These are phyloP conservation scores for Globisporangium spiculum DNA, from an alignment of 352 stramenopile species.

Conservation along the genomic window DNA sequence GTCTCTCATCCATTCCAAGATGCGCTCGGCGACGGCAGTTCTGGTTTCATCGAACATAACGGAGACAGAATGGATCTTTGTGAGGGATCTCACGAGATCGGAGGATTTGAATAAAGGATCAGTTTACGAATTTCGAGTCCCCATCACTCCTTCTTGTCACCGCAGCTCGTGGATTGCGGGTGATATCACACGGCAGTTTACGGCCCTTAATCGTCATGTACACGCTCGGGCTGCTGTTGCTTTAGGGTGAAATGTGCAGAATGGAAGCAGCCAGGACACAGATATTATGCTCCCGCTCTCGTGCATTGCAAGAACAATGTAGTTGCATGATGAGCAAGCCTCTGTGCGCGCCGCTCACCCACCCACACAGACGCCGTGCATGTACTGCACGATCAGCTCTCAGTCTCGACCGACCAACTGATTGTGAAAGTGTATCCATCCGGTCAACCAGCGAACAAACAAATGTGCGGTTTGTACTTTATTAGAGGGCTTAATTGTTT, in stretches of 20 bases:
- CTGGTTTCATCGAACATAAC: background rate
- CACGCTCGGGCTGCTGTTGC: no score
- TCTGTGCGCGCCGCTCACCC: background rate
- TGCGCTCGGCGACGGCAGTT: background rate
- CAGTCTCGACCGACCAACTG: background rate
- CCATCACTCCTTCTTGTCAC: background rate
- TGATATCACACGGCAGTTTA: background rate
- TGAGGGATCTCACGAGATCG: background rate
- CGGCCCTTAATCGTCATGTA: no score
- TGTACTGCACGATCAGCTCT: no score
- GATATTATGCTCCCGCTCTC: background rate
- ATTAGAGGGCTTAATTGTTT: background rate
- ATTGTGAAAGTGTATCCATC: background rate
- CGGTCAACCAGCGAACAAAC: background rate
- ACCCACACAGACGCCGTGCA: background rate
- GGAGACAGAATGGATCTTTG: conserved; percentile 2
- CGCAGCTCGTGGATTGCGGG: background rate
- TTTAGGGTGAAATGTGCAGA: no score
- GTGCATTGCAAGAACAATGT: background rate
- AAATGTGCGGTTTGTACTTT: background rate
- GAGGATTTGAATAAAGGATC: background rate
- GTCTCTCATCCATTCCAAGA: background rate
- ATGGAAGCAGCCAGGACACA: no score
- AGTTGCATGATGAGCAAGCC: background rate
- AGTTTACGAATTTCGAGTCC: background rate